Evolutionary conservation across 2,329 filamentous ascomycete genomes (phyloP).

Genomic region (Paraphoma chrysanthemicola): DNA sequence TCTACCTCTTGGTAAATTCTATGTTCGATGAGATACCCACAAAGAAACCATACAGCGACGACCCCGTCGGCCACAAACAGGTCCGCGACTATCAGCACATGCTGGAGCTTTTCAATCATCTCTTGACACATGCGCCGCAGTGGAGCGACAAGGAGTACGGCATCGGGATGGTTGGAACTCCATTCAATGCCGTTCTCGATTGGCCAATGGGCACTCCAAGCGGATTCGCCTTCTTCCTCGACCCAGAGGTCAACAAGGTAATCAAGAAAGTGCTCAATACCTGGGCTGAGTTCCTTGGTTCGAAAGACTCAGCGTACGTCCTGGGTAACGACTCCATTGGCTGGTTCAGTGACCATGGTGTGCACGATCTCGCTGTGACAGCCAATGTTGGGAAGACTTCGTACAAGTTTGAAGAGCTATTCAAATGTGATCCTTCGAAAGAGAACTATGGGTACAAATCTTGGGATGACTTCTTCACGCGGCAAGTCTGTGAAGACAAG

Average conservation of each 20-base stretch:
- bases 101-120: constrained; percentile 69
- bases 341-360: constrained; percentile 52
- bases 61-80: constrained; percentile 68
- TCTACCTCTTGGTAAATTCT: constrained; percentile 70
- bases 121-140: constrained; percentile 49
- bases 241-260: constrained; percentile 50
- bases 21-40: constrained; percentile 74
- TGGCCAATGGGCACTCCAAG: constrained; percentile 64
- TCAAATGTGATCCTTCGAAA: constrained; percentile 63
- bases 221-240: constrained; percentile 60
- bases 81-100: constrained; percentile 72
- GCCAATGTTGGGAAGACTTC: constrained; percentile 23
- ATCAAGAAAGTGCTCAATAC: constrained; percentile 60
- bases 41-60: constrained; percentile 65
- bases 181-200: constrained; percentile 64
- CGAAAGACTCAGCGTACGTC: constrained; percentile 46
- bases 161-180: constrained; percentile 59
- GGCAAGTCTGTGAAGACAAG: constrained; percentile 60
- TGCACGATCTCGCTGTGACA: constrained; percentile 37
- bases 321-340: constrained; percentile 44
- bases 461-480: constrained; percentile 76
- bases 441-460: constrained; percentile 67
- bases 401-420: constrained; percentile 66
- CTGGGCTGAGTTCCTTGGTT: constrained; percentile 52
- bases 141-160: constrained; percentile 50